phyloP scores from a whole-genome alignment of 768 basidiomycete genomes.

The Tubosaeta sp. region DNA sequence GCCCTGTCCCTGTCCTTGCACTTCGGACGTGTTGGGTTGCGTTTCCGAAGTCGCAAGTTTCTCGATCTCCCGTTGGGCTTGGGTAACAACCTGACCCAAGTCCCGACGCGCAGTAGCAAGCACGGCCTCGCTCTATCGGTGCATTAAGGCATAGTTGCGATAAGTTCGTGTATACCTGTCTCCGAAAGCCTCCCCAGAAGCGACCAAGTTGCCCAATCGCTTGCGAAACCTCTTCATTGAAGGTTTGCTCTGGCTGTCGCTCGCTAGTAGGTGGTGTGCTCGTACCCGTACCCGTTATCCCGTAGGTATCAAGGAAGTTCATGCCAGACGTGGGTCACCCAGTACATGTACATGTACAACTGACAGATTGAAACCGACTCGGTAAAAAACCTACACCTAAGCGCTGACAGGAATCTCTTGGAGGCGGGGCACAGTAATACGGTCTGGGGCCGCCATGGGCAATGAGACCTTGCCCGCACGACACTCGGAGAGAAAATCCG shows the following conservation, averaged over 20 bases:
- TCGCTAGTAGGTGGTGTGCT: constrained; percentile 42
- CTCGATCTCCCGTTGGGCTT: constrained; percentile 74
- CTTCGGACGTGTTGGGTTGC: constrained; percentile 8
- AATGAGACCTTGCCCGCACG: constrained; percentile 47
- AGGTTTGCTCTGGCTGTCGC: constrained; percentile 46
- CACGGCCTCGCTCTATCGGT: constrained; percentile 59
- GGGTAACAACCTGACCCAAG: constrained; percentile 63
- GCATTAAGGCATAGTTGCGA: background rate
- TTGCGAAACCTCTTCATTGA: constrained; percentile 86
- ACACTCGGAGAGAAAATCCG: constrained; percentile 85
- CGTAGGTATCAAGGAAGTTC: constrained; percentile 75
- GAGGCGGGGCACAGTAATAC: constrained; percentile 6
- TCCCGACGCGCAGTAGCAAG: constrained; percentile 71
- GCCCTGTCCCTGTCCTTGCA: constrained; percentile 2
- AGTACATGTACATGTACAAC: constrained; percentile 14
- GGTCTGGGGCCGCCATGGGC: constrained; percentile 16
- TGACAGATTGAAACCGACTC: too few species aligned
- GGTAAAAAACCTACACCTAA: constrained; percentile 1
- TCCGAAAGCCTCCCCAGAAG: constrained; percentile 89
- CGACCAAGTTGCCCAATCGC: constrained; percentile 83
- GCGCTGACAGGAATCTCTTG: constrained; percentile 29
- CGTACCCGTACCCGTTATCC: constrained; percentile 42
- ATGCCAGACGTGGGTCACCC: constrained; percentile 33
- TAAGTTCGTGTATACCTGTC: constrained; percentile 56
- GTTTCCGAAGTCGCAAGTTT: constrained; percentile 46